phyloP scores from a whole-genome alignment of 805 yeast species.

The Barnettozyma siamensis region DNA sequence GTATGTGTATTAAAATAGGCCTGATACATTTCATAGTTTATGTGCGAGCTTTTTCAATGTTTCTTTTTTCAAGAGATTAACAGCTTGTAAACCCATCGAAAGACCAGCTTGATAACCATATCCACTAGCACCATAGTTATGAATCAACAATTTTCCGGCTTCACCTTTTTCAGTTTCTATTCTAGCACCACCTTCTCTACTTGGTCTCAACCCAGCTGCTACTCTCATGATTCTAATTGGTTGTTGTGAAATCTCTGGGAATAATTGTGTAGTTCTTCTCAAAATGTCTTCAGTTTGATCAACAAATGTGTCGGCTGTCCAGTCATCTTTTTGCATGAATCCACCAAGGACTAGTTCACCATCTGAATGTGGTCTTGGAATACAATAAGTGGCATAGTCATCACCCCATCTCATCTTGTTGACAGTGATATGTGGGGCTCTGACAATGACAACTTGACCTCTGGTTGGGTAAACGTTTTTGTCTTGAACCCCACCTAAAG shows the following conservation, averaged over 20 bases:
- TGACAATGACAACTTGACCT: constrained; percentile 73
- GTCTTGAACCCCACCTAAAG: constrained; percentile 63
- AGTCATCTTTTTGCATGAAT: constrained; percentile 55
- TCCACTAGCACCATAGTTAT: constrained; percentile 68
- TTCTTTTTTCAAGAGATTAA: constrained; percentile 22
- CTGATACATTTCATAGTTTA: constrained; percentile 9
- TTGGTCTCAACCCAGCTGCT: constrained; percentile 73
- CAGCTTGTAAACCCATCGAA: constrained; percentile 52
- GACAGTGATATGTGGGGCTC: constrained; percentile 61
- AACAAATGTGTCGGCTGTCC: constrained; percentile 54
- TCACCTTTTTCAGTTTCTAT: constrained; percentile 49
- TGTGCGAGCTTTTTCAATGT: constrained; percentile 8
- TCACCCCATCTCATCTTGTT: constrained; percentile 59
- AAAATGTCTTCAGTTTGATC: constrained; percentile 58
- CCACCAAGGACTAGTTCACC: constrained; percentile 76
- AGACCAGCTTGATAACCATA: constrained; percentile 64
- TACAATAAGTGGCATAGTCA: constrained; percentile 58
- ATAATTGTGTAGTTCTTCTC: constrained; percentile 46
- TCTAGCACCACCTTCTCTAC: constrained; percentile 69
- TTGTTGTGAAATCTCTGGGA: constrained; percentile 42
- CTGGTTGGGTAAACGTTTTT: constrained; percentile 60
- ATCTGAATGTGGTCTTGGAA: constrained; percentile 63
- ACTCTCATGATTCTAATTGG: constrained; percentile 52
- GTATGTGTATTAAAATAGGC: too few species aligned
- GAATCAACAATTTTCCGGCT: constrained; percentile 45